These are phyloP conservation scores for Podospora tetraspora DNA, from an alignment of 495 filamentous ascomycete genomes.

Conservation along the genomic window DNA sequence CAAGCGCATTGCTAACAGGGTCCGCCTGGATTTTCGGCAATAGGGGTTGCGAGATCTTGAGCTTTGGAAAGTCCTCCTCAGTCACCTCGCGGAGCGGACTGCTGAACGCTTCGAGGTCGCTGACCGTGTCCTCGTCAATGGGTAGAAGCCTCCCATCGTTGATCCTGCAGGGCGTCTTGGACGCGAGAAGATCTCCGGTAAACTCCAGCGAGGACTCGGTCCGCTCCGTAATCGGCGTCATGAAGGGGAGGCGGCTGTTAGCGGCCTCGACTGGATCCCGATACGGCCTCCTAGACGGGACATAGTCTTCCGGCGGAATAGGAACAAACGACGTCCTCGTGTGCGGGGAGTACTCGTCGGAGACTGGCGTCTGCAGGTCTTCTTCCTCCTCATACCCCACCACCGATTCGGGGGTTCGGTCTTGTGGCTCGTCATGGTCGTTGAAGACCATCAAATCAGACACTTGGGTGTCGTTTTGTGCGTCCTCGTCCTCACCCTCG, in stretches of 20 bases:
- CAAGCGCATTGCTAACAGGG: background rate
- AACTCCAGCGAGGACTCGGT: constrained; percentile 79
- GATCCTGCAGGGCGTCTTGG: constrained; percentile 68
- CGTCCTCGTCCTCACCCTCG: constrained; percentile 20
- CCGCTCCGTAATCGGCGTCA: constrained; percentile 96
- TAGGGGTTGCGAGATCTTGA: constrained; percentile 45
- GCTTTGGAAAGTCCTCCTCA: constrained; percentile 33
- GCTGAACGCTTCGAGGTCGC: constrained; percentile 52
- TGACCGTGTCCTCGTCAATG: constrained; percentile 33
- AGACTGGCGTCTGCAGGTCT: constrained; percentile 20
- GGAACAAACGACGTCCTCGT: constrained; percentile 51
- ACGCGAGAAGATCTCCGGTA: constrained; percentile 46
- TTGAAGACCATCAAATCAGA: constrained; percentile 34
- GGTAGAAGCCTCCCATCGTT: constrained; percentile 17
- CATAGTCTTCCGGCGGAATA: constrained; percentile 80
- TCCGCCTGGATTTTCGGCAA: constrained; percentile 35
- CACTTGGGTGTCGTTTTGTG: constrained; percentile 21
- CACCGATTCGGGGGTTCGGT: constrained; percentile 16
- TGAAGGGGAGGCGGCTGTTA: constrained; percentile 88
- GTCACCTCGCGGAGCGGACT: constrained; percentile 64
- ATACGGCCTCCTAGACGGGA: constrained; percentile 66
- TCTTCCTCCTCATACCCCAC: constrained; percentile 37
- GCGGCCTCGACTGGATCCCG: constrained; percentile 68
- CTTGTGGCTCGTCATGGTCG: constrained; percentile 10
- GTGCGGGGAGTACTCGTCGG: constrained; percentile 31